A percentile compares a stretch with the other conserved stretches of the same genome.
Conservation (phyloP, 1,284 basidiomycete species). For the Austroboletus sp. region DNA sequence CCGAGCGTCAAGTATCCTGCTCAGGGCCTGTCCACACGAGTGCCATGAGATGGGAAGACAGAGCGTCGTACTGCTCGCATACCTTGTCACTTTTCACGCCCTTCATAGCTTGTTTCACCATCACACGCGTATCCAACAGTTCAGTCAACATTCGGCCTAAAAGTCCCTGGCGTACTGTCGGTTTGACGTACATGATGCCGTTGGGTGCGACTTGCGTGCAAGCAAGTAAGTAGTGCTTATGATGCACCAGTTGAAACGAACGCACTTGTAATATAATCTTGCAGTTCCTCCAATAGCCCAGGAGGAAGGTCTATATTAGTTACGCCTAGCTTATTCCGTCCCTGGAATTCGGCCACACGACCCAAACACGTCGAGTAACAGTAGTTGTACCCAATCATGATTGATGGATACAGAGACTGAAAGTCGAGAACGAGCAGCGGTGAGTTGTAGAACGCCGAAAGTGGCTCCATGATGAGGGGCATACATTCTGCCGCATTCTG, state of each 20-base stretch:
- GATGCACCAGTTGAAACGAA: conserved; percentile 1
- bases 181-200: conserved; percentile 89
- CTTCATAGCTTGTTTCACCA: conserved; percentile 97
- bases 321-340: conserved; percentile 82
- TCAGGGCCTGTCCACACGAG: conserved; percentile 51
- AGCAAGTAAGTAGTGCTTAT: too few relatives aligned
- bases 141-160: conserved; percentile 90
- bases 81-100: conserved; percentile 67
- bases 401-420: conserved; percentile 89
- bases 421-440: conserved; percentile 77
- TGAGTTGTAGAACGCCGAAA: conserved; percentile 87
- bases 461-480: conserved; percentile 91
- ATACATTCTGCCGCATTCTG: conserved; percentile 95
- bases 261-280: conserved; percentile 71
- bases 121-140: conserved; percentile 90
- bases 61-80: conserved; percentile 1
- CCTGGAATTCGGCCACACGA: conserved; percentile 76
- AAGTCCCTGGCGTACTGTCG: conserved; percentile 76
- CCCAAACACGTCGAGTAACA: conserved; percentile 97
- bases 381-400: conserved; percentile 98
- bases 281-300: conserved; percentile 62
- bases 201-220: conserved; percentile 75
- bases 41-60: background rate
- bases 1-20: conserved; percentile 74
- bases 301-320: conserved; percentile 67